Conservation (phyloP, 2,329 filamentous ascomycete genomes). For the Rhytidhysteron rufulum region DNA sequence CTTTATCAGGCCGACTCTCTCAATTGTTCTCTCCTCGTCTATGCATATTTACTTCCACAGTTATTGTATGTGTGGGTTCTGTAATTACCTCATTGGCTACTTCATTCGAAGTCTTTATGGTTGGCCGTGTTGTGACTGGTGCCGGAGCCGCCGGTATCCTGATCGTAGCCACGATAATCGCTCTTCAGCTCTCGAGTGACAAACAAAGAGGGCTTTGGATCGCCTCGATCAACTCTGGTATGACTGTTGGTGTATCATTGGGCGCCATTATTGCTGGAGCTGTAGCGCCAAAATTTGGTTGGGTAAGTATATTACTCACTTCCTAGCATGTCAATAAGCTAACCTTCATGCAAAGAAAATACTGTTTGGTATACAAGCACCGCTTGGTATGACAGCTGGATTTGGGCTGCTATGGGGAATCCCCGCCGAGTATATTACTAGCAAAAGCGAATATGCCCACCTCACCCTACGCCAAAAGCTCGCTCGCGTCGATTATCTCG, state of each 20-base stretch:
- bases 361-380: conserved; percentile 70
- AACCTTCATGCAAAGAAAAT: conserved; percentile 53
- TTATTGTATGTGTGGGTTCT: conserved; percentile 59
- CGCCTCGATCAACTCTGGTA: conserved; percentile 68
- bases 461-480: conserved; percentile 52
- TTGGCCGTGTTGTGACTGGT: conserved; percentile 66
- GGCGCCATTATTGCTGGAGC: conserved; percentile 69
- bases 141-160: conserved; percentile 68
- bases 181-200: conserved; percentile 68
- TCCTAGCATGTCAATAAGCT: background rate
- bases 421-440: conserved; percentile 43
- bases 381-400: conserved; percentile 59
- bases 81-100: conserved; percentile 60
- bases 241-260: conserved; percentile 67
- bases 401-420: conserved; percentile 62
- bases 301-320: conserved; percentile 50
- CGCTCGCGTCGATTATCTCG: conserved; percentile 68
- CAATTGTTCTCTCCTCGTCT: conserved; percentile 68
- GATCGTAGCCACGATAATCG: conserved; percentile 69
- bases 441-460: conserved; percentile 32
- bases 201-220: conserved; percentile 69
- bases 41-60: conserved; percentile 61
- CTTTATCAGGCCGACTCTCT: conserved; percentile 67
- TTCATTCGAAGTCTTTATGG: conserved; percentile 60
- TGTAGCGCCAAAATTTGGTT: conserved; percentile 61